These are phyloP conservation scores for Physcomitrium patens DNA, from an alignment of 225 moss, liverwort and hornwort genomes.

Conservation along the genomic window DNA sequence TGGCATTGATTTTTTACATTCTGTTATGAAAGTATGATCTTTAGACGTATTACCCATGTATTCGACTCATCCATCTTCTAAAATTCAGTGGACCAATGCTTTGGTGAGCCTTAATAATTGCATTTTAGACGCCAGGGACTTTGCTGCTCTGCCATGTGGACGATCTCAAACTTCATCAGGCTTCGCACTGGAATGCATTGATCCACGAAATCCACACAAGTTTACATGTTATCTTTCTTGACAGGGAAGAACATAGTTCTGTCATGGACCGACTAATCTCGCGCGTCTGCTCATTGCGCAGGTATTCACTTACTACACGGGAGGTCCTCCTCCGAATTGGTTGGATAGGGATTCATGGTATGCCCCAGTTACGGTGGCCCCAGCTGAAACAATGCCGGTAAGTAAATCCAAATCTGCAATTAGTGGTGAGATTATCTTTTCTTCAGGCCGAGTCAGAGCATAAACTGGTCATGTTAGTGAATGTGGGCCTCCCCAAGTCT, in stretches of 20 bases:
- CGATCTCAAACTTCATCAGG: too few species aligned
- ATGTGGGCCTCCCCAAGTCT: too few species aligned
- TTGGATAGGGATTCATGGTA: conserved; percentile 53
- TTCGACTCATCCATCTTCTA: conserved; percentile 8
- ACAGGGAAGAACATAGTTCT: too few species aligned
- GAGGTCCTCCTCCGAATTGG: conserved; percentile 57
- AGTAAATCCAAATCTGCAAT: conserved; percentile 9
- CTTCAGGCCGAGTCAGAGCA: neutral
- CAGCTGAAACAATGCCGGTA: conserved; percentile 62
- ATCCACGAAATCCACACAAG: neutral
- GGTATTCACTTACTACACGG: conserved; percentile 48
- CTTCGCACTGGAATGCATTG: neutral
- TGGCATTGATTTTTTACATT: neutral
- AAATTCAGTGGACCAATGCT: neutral
- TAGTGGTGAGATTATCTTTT: neutral
- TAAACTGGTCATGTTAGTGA: too few species aligned
- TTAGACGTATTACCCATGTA: neutral
- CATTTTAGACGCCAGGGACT: neutral
- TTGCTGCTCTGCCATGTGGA: too few species aligned
- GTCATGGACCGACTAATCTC: neutral
- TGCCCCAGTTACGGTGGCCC: conserved; percentile 46
- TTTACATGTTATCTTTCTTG: neutral
- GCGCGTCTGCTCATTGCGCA: conserved; percentile 20
- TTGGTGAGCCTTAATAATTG: neutral
- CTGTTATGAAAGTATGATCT: neutral